Conservation (phyloP, 176 grass and related monocot genomes). For the Oryza rufipogon region DNA sequence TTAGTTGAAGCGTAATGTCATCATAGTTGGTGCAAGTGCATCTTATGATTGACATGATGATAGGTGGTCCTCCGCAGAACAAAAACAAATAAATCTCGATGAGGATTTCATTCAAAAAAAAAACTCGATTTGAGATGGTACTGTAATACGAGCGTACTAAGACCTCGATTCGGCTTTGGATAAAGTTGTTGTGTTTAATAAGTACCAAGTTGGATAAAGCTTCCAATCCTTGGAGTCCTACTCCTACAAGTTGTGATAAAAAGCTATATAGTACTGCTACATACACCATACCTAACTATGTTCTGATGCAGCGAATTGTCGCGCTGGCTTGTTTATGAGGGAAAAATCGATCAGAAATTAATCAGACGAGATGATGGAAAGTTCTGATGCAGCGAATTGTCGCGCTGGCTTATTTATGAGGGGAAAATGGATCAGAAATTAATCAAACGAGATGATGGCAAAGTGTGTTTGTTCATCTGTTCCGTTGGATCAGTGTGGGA, state of each 20-base stretch:
- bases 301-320: background rate
- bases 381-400: background rate
- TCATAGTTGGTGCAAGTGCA: constrained; percentile 39
- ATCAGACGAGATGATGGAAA: background rate
- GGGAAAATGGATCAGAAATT: background rate
- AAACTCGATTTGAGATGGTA: background rate
- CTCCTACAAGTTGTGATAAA: background rate
- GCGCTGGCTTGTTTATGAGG: background rate
- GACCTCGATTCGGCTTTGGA: background rate
- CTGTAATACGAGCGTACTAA: background rate
- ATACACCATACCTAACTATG: background rate
- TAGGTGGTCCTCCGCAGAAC: background rate
- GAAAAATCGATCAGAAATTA: background rate
- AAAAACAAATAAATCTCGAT: background rate
- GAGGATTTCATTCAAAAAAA: background rate
- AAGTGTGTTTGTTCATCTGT: background rate
- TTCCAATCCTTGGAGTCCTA: background rate
- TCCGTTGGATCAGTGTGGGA: background rate
- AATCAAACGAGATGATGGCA: background rate
- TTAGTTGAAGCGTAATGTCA: constrained; percentile 40
- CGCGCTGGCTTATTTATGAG: background rate
- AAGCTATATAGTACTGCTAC: background rate
- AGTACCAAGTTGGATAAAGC: background rate
- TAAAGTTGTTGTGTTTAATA: background rate
- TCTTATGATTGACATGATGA: constrained; percentile 33